Percentiles rank a stretch among this genome's conserved stretches.
phyloP scores from a whole-genome alignment of 495 filamentous ascomycete species.

The Thozetella sp. region DNA sequence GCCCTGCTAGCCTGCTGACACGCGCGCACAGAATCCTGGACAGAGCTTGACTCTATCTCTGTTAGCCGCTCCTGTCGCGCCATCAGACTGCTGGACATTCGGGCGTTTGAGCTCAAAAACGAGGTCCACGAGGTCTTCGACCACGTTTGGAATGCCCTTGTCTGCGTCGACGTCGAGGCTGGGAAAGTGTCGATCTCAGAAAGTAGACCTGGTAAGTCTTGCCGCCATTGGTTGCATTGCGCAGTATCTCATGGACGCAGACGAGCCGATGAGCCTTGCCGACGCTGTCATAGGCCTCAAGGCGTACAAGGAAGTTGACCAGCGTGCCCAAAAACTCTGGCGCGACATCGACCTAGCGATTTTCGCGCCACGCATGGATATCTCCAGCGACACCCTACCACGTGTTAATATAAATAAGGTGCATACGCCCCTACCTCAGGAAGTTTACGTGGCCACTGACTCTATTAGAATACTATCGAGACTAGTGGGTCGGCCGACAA shows the following conservation, averaged over 20 bases:
- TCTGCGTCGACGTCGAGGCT: conserved; percentile 53
- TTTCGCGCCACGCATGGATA: conserved; percentile 49
- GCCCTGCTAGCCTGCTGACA: neutral
- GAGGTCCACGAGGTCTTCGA: conserved; percentile 62
- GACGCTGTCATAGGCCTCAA: conserved; percentile 50
- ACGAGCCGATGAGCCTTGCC: conserved; percentile 43
- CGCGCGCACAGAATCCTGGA: conserved; percentile 42
- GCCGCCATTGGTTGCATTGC: neutral
- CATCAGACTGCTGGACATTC: conserved; percentile 47
- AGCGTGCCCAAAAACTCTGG: conserved; percentile 51
- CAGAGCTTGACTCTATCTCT: conserved; percentile 39
- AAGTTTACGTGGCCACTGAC: conserved; percentile 16
- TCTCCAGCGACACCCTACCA: conserved; percentile 23
- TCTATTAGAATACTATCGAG: conserved; percentile 26
- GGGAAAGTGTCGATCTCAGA: conserved; percentile 49
- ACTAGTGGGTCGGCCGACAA: conserved; percentile 32
- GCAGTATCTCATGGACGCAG: conserved; percentile 31
- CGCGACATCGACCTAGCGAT: conserved; percentile 49
- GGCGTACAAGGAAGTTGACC: conserved; percentile 52
- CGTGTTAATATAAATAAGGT: conserved; percentile 39
- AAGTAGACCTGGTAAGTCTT: conserved; percentile 37
- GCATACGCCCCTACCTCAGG: conserved; percentile 12
- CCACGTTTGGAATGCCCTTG: conserved; percentile 54
- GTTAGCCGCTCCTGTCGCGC: conserved; percentile 46
- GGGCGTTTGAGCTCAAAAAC: conserved; percentile 52